These are phyloP conservation scores for Prunus mume DNA, from an alignment of 306 rosid species.

Conservation along the genomic window DNA sequence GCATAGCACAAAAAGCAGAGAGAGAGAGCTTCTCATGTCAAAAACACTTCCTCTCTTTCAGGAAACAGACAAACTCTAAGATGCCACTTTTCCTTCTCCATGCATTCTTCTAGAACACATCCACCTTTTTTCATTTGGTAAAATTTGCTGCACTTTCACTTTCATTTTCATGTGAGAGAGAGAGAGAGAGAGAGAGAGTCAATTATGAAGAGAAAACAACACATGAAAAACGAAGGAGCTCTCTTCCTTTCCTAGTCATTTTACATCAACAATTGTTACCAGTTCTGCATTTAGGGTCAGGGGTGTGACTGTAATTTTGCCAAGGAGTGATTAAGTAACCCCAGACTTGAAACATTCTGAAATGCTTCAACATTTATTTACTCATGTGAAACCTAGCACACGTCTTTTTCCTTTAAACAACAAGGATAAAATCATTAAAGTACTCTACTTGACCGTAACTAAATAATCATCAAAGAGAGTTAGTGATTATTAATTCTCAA, in stretches of 20 bases:
- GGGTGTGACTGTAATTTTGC: neutral
- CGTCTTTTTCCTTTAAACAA: neutral
- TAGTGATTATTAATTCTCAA: neutral
- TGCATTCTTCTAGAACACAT: slow-evolving; percentile 41
- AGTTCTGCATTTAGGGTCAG: neutral
- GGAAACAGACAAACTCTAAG: slow-evolving; percentile 77
- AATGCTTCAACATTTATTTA: neutral
- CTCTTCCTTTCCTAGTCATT: slow-evolving; percentile 30
- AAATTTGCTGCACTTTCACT: slow-evolving; percentile 63
- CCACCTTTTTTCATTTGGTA: slow-evolving; percentile 26
- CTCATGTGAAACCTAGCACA: neutral
- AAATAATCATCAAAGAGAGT: neutral
- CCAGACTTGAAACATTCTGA: slow-evolving; percentile 7
- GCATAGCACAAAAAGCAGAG: slow-evolving; percentile 55
- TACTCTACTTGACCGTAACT: neutral
- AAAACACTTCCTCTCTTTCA: slow-evolving; percentile 44
- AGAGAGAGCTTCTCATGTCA: slow-evolving; percentile 41
- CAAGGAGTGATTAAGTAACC: neutral
- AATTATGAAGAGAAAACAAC: slow-evolving; percentile 74
- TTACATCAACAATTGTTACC: slow-evolving; percentile 27
- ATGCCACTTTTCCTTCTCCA: slow-evolving; percentile 66
- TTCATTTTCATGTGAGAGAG: slow-evolving; percentile 34
- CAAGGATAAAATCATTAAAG: neutral
- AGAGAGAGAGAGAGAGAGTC: slow-evolving; percentile 22
- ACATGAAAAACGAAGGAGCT: slow-evolving; percentile 56